Evolutionary conservation across 345 rosid species (phyloP), one percentile per base, ranked within the genome.

Genomic region (Litchi chinensis): DNA sequence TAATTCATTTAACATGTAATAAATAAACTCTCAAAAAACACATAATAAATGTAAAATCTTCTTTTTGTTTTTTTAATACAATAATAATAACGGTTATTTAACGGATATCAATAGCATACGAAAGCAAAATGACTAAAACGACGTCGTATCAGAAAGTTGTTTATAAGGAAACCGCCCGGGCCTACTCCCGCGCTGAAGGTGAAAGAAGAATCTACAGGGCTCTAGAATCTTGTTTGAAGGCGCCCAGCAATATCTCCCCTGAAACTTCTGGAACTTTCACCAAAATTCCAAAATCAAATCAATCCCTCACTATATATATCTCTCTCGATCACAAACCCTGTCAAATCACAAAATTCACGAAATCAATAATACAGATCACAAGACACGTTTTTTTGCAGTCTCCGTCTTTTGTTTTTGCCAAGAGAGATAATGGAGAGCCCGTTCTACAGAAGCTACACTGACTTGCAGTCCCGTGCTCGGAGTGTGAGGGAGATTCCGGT

Each of bases 401-500:
- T 56, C 60, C 10, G 1, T 16, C 46, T 4, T 16, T 52, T 41
- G 64, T 22, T 7, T 19, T 60, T 21, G 28, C 10, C 11, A 60
- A 19, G 28, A 21, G 18, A 67, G 21, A 26, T 0, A 1, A 89
- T 91, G 92, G 87, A 84, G 8, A n/a, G 78, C 46, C 86, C 88
- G 9, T 79, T 77, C 74, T 65, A 75, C 68, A 37, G 79, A 10
- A 81, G 73, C 71, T 72, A 46, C 19, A 18, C 84, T 82, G 62
- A n/a, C 24, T 6, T 70, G 10, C 86, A 83, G 4, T 73, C 82
- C 26, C 70, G 41, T 52, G 63, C 73, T 6, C 68, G 57, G 40
- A 88, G 74, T 76, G 90, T 89, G 48, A 88, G 88, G 16, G 64
- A 83, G 21, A 86, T 92, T 10, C 93, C 93, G 1, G 92, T 89